Conservation (phyloP, 176 grass and related monocot genomes). For the Rhynchospora tenuis region DNA sequence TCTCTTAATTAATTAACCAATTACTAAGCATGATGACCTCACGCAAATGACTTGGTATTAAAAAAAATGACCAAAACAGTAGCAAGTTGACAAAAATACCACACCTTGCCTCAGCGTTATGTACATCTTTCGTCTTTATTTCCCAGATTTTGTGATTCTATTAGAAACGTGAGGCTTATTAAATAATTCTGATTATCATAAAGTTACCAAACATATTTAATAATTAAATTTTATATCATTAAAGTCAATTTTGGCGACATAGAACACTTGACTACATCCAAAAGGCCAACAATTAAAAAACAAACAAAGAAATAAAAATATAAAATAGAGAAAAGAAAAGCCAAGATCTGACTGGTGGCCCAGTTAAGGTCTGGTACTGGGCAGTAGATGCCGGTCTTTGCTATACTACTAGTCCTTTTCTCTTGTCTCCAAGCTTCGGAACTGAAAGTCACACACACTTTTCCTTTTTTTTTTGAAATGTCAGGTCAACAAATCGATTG, state of each 20-base stretch:
- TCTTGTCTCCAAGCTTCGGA: neutral
- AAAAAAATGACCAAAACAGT: neutral
- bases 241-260: neutral
- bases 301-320: neutral
- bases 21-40: neutral
- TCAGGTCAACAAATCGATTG: neutral
- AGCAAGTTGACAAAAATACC: neutral
- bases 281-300: neutral
- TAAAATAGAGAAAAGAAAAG: neutral
- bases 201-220: neutral
- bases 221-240: neutral
- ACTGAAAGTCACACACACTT: too few species aligned
- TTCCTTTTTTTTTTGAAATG: neutral
- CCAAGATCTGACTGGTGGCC: neutral
- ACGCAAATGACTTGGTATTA: neutral
- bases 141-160: neutral
- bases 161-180: neutral
- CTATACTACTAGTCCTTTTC: neutral
- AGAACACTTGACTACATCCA: neutral
- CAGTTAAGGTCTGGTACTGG: neutral
- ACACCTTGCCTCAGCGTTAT: neutral
- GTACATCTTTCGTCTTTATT: neutral
- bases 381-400: neutral
- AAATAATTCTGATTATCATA: neutral
- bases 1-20: neutral